Percentiles rank a stretch among this genome's conserved stretches.
Conservation (phyloP, 129 eudicot species). For the Escallonia herrerae region DNA sequence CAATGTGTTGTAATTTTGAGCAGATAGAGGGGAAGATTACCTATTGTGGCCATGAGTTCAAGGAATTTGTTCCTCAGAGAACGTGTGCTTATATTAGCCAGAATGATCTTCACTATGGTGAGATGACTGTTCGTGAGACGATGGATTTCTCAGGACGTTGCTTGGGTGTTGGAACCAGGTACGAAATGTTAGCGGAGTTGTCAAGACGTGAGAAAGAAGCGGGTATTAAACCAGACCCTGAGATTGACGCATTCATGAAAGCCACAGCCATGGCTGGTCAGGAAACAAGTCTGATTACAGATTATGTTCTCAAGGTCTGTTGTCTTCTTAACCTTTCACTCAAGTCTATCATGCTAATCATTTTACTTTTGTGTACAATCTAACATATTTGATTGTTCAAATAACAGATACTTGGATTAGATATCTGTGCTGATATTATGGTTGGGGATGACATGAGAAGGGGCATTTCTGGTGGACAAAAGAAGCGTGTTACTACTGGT, state of each 20-base stretch:
- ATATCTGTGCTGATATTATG: constrained; percentile 37
- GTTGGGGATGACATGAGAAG: constrained; percentile 43
- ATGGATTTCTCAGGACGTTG: constrained; percentile 34
- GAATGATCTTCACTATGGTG: constrained; percentile 34
- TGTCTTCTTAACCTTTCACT: not conserved
- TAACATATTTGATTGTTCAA: not conserved
- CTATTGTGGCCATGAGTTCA: constrained; percentile 33
- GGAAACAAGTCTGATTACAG: constrained; percentile 30
- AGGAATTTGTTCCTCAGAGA: constrained; percentile 34
- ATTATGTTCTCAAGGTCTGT: constrained; percentile 37
- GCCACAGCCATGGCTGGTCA: constrained; percentile 32
- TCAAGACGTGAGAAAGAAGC: constrained; percentile 35
- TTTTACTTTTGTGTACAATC: not conserved
- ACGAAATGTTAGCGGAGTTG: constrained; percentile 23
- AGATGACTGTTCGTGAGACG: constrained; percentile 40
- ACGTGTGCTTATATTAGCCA: constrained; percentile 38
- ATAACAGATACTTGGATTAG: constrained; percentile 34
- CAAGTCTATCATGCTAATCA: too few relatives aligned
- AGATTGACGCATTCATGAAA: constrained; percentile 41
- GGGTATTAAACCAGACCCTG: constrained; percentile 36
- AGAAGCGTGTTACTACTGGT: constrained; percentile 40
- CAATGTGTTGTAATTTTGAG: not conserved
- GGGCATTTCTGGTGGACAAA: constrained; percentile 40
- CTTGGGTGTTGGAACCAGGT: constrained; percentile 35
- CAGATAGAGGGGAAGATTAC: constrained; percentile 33